Evolutionary conservation across 352 stramenopile genomes (phyloP).

Genomic region (Globisporangium megalacanthum): DNA sequence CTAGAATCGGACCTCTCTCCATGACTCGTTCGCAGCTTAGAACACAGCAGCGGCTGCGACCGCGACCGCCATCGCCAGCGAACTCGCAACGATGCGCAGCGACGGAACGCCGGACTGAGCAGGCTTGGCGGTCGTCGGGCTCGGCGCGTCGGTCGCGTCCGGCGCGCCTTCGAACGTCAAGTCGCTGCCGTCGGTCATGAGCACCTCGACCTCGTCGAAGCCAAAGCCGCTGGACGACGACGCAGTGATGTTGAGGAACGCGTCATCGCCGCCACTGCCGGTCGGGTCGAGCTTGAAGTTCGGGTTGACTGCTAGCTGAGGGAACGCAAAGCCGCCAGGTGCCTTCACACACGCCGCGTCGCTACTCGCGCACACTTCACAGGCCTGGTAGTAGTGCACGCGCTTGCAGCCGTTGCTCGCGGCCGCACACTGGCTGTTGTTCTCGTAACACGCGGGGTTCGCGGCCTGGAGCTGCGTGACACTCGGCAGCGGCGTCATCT

Average conservation of each 20-base stretch:
- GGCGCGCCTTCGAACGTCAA: slow-evolving; percentile 1
- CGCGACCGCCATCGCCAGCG: background rate
- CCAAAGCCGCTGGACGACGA: slow-evolving; percentile 2
- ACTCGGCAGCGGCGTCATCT: slow-evolving; percentile 44
- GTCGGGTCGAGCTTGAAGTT: slow-evolving; percentile 12
- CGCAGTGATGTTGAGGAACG: slow-evolving; percentile 7
- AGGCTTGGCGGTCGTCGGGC: slow-evolving; percentile 3
- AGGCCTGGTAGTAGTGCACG: slow-evolving; percentile 58
- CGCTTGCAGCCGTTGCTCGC: slow-evolving; percentile 45
- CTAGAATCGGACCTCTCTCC: background rate
- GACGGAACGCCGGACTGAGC: background rate
- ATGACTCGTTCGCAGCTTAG: background rate
- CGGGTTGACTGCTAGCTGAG: slow-evolving; percentile 30
- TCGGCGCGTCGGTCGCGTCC: background rate
- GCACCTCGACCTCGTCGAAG: background rate
- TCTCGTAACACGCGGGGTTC: slow-evolving; percentile 73
- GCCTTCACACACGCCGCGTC: slow-evolving; percentile 28
- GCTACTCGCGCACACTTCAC: slow-evolving; percentile 33
- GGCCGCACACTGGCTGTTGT: slow-evolving; percentile 40
- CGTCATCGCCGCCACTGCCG: background rate
- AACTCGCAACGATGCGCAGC: background rate
- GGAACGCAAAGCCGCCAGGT: slow-evolving; percentile 39
- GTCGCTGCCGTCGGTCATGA: slow-evolving; percentile 4
- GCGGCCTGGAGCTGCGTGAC: slow-evolving; percentile 25
- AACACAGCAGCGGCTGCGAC: background rate